Base-by-base conservation (phyloP, 116 monocot genomes). In the Trichopus zeylanicus region DNA sequence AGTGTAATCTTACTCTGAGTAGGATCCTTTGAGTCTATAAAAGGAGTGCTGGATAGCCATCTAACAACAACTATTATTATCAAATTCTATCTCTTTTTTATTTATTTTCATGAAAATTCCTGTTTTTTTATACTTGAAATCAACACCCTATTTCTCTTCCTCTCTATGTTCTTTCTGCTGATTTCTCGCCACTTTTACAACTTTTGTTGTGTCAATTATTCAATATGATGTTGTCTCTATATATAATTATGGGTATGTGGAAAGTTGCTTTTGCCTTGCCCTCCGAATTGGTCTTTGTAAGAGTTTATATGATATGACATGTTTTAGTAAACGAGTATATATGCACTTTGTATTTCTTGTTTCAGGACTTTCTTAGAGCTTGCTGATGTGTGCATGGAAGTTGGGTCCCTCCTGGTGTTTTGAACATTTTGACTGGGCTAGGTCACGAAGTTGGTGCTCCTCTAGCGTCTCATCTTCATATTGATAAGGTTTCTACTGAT, bases 191-290 rank as follows among this genome's bases (percentile, higher is more conserved):
- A n/a, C n/a, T n/a, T n/a, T n/a, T n/a, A n/a, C n/a, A n/a, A n/a
- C n/a, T n/a, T n/a, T n/a, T n/a, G n/a, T n/a, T n/a, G n/a, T n/a
- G n/a, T n/a, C n/a, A 15, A 37, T 37, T 37, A 37, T 5, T 15
- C 8, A 37, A 37, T 37, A 15, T 37, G 8, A 8, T 37, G 8
- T 8, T 8, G 8, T 37, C 15, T 37, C 12, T 37, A 11, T 15
- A 37, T 37, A 37, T 37, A 0, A n/a, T n/a, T n/a, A n/a, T 99
- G 92, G 99, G 92, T 61, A 60, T 76, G 58, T 99, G 99, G 99
- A 99, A 99, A 67, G 92, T 99, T 68, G 99, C 99, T 55, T 88
- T 92, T 72, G 88, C 88, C 39, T 70, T 99, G 63, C 99, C 99
- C 12, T 99, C 99, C 42, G 99, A 99, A 64, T 55, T 92, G 66